Evolutionary conservation across 257 asterid genomes (phyloP).

Genomic region (Lavandula angustifolia): DNA sequence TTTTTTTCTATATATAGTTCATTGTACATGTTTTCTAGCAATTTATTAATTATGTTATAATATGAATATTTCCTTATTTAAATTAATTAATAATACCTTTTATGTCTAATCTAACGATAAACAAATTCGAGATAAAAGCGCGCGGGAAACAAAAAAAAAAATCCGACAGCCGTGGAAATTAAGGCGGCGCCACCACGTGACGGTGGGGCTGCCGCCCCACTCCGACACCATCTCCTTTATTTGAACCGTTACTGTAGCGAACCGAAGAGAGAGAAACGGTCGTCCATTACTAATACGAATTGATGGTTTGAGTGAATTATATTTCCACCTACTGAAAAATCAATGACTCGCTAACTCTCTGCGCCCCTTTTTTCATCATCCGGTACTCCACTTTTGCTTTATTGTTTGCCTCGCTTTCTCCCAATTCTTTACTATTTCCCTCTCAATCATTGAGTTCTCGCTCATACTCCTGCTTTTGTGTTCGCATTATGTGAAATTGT

Average conservation of each 20-base stretch:
- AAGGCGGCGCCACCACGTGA: conserved; percentile 49
- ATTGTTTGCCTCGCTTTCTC: conserved; percentile 25
- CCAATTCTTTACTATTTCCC: background rate
- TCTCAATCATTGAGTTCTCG: conserved; percentile 36
- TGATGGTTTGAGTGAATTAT: background rate
- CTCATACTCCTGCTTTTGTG: conserved; percentile 29
- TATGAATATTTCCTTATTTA: no score
- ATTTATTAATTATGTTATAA: no score
- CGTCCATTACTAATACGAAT: conserved; percentile 21
- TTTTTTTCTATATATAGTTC: no score
- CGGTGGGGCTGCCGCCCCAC: conserved; percentile 45
- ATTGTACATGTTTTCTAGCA: no score
- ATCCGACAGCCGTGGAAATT: conserved; percentile 18
- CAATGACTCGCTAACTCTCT: conserved; percentile 22
- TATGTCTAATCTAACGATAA: background rate
- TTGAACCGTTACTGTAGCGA: conserved; percentile 22
- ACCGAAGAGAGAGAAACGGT: background rate
- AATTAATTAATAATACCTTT: no score
- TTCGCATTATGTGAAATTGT: conserved; percentile 36
- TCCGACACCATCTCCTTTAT: conserved; percentile 24
- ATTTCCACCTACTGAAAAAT: conserved; percentile 24
- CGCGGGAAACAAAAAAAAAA: conserved; percentile 29
- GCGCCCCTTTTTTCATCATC: conserved; percentile 18
- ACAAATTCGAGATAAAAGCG: conserved; percentile 21
- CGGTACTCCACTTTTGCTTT: conserved; percentile 35